A percentile compares a stretch with the other conserved stretches of the same genome.
phyloP scores from a whole-genome alignment of 805 yeast species.

The Clavispora asparagi region DNA sequence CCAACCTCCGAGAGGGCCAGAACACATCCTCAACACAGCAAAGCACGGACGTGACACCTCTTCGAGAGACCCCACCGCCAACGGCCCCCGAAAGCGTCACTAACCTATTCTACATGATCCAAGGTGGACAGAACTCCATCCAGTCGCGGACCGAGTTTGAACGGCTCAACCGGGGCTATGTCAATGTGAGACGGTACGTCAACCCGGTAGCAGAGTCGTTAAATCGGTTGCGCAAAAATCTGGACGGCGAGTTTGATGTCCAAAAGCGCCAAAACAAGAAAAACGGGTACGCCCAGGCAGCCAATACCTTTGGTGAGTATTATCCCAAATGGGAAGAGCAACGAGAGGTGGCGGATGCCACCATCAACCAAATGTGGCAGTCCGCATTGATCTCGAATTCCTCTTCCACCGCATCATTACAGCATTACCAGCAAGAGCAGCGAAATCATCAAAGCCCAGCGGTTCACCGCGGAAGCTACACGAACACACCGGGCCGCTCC shows the following conservation, averaged over 20 bases:
- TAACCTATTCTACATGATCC: conserved; percentile 15
- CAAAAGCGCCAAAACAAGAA: conserved; percentile 17
- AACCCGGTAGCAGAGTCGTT: conserved; percentile 69
- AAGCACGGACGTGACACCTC: neutral
- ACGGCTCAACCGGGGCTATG: conserved; percentile 66
- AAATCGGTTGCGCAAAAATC: conserved; percentile 38
- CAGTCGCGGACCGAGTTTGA: conserved; percentile 74
- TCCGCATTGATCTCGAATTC: conserved; percentile 27
- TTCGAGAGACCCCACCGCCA: neutral
- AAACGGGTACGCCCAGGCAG: conserved; percentile 7
- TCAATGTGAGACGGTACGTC: conserved; percentile 59
- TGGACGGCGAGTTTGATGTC: conserved; percentile 13
- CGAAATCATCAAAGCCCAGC: conserved; percentile 1
- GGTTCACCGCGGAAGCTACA: neutral
- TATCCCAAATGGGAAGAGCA: conserved; percentile 27
- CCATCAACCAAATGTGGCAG: conserved; percentile 34
- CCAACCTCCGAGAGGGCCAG: conserved; percentile 7
- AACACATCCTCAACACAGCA: neutral
- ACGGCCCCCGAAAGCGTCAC: conserved; percentile 2
- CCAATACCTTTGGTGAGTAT: conserved; percentile 31
- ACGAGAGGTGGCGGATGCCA: conserved; percentile 22
- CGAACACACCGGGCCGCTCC: conserved; percentile 17
- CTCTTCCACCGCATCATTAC: conserved; percentile 7
- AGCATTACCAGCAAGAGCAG: conserved; percentile 9
- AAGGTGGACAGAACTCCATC: conserved; percentile 40